A percentile compares a stretch with the other conserved stretches of the same genome.
Evolutionary conservation across 148 eudicot species (phyloP).

Genomic region (Fallopia convolvulus): DNA sequence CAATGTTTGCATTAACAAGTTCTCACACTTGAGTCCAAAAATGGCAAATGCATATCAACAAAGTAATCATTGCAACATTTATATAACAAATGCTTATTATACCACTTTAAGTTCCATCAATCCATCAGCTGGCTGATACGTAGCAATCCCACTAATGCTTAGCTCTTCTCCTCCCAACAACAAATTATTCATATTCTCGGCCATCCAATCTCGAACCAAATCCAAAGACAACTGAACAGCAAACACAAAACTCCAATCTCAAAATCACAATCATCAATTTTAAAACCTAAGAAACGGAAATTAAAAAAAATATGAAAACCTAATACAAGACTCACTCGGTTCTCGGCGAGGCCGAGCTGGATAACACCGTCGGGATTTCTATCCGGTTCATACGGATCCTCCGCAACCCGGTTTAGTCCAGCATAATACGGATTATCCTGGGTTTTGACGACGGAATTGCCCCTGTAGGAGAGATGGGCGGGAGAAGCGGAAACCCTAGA

Average conservation of each 20-base stretch:
- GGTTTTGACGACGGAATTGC: slow-evolving; percentile 28
- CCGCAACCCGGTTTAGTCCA: slow-evolving; percentile 37
- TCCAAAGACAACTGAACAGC: slow-evolving; percentile 62
- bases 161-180: slow-evolving; percentile 31
- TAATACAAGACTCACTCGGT: slow-evolving; percentile 37
- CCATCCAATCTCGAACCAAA: slow-evolving; percentile 80
- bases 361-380: slow-evolving; percentile 53
- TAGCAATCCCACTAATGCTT: slow-evolving; percentile 50
- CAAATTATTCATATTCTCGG: slow-evolving; percentile 33
- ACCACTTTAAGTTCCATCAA: slow-evolving; percentile 70
- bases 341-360: slow-evolving; percentile 60
- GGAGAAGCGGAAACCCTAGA: slow-evolving; percentile 50
- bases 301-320: slow-evolving; percentile 10
- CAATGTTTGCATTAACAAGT: neutral
- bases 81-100: neutral
- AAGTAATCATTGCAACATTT: neutral
- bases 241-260: neutral
- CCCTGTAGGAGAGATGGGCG: slow-evolving; percentile 48
- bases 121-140: slow-evolving; percentile 74
- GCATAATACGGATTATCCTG: slow-evolving; percentile 38
- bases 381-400: slow-evolving; percentile 46
- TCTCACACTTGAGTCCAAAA: neutral
- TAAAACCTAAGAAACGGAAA: neutral
- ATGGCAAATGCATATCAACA: neutral
- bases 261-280: neutral